Percentiles rank a stretch among this genome's conserved stretches.
These are phyloP conservation scores for Chrysosporium queenslandicum DNA, from an alignment of 2,329 filamentous ascomycete genomes.

Conservation along the genomic window DNA sequence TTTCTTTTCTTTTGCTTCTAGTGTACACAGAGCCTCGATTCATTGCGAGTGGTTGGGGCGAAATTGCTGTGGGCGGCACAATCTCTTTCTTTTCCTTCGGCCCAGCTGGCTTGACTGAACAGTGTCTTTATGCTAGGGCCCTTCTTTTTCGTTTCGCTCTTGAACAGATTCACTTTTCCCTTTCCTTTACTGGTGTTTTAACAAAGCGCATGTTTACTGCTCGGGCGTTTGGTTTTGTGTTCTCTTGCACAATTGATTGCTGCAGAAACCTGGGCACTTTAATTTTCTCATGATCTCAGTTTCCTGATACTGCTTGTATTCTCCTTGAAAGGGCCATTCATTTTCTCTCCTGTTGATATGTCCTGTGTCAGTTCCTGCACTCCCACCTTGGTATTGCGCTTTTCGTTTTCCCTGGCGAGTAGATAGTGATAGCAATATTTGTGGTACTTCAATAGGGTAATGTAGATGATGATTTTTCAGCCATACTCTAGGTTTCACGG, in stretches of 20 bases:
- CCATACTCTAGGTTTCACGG: not conserved
- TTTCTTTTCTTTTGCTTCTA: slow-evolving; percentile 16
- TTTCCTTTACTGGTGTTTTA: not conserved
- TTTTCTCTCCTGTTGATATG: not conserved
- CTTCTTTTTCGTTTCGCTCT: no score
- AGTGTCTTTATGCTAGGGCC: not conserved
- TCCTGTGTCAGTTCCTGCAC: not conserved
- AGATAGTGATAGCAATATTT: no score
- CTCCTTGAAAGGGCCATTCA: not conserved
- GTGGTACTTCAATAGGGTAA: no score
- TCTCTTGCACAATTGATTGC: not conserved
- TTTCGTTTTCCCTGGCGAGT: no score
- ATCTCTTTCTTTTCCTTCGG: not conserved
- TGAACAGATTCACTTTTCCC: not conserved
- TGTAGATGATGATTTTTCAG: not conserved
- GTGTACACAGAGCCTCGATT: slow-evolving; percentile 4
- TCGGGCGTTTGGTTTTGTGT: not conserved
- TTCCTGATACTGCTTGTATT: not conserved
- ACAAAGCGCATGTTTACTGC: not conserved
- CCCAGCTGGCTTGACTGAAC: not conserved
- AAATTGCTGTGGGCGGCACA: not conserved
- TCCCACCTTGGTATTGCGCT: not conserved
- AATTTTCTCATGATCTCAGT: not conserved
- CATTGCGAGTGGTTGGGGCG: not conserved
- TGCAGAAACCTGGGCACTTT: not conserved